These are phyloP conservation scores for Tolypocladium paradoxum DNA, from an alignment of 2,329 filamentous ascomycete species.

Conservation along the genomic window DNA sequence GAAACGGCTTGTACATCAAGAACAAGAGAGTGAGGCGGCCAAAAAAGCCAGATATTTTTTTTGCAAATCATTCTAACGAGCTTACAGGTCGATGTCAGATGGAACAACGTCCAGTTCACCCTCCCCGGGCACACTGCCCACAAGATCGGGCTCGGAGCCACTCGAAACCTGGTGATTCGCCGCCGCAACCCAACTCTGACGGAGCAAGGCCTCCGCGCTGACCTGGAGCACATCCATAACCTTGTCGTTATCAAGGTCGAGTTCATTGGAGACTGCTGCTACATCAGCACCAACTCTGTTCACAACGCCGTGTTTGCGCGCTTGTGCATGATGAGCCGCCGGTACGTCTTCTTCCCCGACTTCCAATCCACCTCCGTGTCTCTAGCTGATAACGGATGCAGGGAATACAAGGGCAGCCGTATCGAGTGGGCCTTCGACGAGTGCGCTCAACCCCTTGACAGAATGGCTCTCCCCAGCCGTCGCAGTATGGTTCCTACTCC, in stretches of 20 bases:
- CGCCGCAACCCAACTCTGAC: slow-evolving; percentile 48
- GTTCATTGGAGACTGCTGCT: slow-evolving; percentile 48
- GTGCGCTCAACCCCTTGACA: slow-evolving; percentile 49
- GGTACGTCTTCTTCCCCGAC: slow-evolving; percentile 23
- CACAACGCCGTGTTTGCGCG: slow-evolving; percentile 64
- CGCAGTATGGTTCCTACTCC: slow-evolving; percentile 7
- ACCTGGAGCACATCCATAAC: slow-evolving; percentile 76
- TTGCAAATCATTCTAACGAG: no score
- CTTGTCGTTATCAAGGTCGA: slow-evolving; percentile 57
- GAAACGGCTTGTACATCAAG: slow-evolving; percentile 57
- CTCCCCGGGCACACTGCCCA: slow-evolving; percentile 51
- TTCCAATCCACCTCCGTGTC: not conserved
- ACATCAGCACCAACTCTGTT: slow-evolving; percentile 68
- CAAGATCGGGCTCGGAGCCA: slow-evolving; percentile 56
- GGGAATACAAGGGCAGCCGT: slow-evolving; percentile 57
- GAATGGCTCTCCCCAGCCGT: slow-evolving; percentile 11
- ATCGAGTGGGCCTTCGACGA: slow-evolving; percentile 67
- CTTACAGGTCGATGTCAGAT: slow-evolving; percentile 53
- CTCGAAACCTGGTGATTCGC: slow-evolving; percentile 62
- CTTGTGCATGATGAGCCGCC: slow-evolving; percentile 63
- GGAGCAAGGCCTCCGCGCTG: slow-evolving; percentile 53
- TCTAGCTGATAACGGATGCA: slow-evolving; percentile 2
- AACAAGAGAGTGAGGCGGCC: slow-evolving; percentile 40
- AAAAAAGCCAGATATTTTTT: no score
- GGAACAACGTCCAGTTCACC: slow-evolving; percentile 61